These are phyloP conservation scores for Leccinum pachyderme DNA, from an alignment of 1,284 basidiomycete genomes.

Conservation along the genomic window DNA sequence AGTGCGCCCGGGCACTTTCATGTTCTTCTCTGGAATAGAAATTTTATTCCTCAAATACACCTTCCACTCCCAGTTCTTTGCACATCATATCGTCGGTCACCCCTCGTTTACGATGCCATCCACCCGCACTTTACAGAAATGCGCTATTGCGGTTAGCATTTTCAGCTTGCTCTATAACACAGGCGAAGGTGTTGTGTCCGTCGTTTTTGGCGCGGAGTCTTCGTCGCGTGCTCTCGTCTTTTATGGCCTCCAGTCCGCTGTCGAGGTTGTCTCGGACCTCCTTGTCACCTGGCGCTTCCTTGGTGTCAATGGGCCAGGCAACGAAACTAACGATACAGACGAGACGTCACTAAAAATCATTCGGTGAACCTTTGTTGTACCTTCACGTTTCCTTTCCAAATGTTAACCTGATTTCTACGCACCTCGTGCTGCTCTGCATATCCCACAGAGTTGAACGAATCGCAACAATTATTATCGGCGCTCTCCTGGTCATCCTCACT, in stretches of 20 bases:
- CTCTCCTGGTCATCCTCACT: slow-evolving; percentile 37
- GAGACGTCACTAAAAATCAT: slow-evolving; percentile 23
- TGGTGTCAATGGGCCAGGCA: slow-evolving; percentile 31
- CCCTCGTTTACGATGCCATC: slow-evolving; percentile 16
- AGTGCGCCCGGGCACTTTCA: background rate
- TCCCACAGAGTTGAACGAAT: slow-evolving; percentile 39
- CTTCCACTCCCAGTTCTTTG: background rate
- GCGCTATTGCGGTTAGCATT: slow-evolving; percentile 34
- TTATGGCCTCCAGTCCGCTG: slow-evolving; percentile 48
- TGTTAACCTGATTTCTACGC: background rate
- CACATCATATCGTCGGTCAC: too few species aligned
- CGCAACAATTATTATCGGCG: slow-evolving; percentile 37
- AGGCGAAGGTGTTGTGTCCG: slow-evolving; percentile 37
- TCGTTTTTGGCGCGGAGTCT: slow-evolving; percentile 44
- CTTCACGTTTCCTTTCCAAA: background rate
- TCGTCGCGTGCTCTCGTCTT: slow-evolving; percentile 47
- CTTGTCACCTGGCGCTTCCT: slow-evolving; percentile 42
- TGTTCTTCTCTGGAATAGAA: background rate
- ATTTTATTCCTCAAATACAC: background rate
- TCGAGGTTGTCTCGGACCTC: slow-evolving; percentile 17
- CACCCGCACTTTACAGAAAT: slow-evolving; percentile 28
- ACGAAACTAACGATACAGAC: slow-evolving; percentile 25
- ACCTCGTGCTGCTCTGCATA: background rate
- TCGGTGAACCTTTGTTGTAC: slow-evolving; percentile 22
- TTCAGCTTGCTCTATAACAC: slow-evolving; percentile 35